Conservation (phyloP, 2,329 filamentous ascomycete genomes). For the Plenodomus tracheiphilus region DNA sequence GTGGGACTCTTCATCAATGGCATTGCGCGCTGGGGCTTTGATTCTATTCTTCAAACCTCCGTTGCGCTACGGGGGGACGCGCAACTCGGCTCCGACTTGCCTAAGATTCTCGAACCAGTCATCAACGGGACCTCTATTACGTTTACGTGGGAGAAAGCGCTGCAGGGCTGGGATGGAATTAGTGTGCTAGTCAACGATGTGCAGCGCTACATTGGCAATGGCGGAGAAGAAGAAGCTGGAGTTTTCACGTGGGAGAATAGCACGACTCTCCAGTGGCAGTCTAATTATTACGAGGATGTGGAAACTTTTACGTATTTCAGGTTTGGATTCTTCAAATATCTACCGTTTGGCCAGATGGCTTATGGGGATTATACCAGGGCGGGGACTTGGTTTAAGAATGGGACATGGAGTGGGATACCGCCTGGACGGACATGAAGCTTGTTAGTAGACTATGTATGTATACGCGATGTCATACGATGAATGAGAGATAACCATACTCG, state of each 20-base stretch:
- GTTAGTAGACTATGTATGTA: background rate
- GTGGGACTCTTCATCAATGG: conserved; percentile 93
- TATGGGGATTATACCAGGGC: conserved; percentile 42
- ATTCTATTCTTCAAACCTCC: conserved; percentile 81
- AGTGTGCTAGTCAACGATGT: conserved; percentile 85
- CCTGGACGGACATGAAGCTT: conserved; percentile 15
- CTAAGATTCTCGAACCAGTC: conserved; percentile 36
- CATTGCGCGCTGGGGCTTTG: conserved; percentile 91
- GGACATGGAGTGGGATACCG: conserved; percentile 34
- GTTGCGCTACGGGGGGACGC: conserved; percentile 63
- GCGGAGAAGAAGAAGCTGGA: conserved; percentile 55
- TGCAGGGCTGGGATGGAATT: conserved; percentile 68
- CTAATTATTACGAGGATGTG: conserved; percentile 29
- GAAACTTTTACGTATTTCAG: conserved; percentile 39
- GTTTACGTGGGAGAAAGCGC: conserved; percentile 49
- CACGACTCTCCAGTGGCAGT: background rate
- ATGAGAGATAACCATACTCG: background rate
- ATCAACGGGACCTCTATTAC: conserved; percentile 53
- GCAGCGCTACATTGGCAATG: conserved; percentile 72
- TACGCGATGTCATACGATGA: background rate
- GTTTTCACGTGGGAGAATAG: conserved; percentile 62
- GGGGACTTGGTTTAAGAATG: conserved; percentile 37
- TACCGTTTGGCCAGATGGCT: conserved; percentile 30
- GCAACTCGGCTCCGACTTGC: conserved; percentile 62
- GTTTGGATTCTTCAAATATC: conserved; percentile 39